Base-by-base conservation (phyloP, 768 basidiomycete species). In the Leccinum barrowsii region DNA sequence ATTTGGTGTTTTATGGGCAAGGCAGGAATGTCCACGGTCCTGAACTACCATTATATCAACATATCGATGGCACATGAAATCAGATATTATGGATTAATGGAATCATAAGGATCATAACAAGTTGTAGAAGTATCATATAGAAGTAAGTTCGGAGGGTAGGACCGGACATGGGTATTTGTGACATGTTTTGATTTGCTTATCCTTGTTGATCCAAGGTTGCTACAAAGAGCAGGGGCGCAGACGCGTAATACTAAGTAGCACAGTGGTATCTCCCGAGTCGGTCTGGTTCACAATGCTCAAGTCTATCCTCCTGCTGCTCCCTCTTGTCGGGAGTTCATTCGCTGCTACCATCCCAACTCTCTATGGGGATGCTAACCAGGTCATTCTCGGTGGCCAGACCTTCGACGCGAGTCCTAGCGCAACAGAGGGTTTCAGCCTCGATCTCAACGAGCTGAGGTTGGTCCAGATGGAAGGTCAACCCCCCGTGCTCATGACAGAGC, bases 401-500 rank as follows among this genome's bases (percentile, higher is more conserved):
- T 70, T 63, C 8, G 68, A 72, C 2, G 61, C 64, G 1, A 63
- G 58, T 47, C 56, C 68, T n/a, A 54, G 50, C 47, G 22, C 55
- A 6, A 61, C 46, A 44, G 54, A 64, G 44, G 89, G 87, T 51
- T 90, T 87, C 71, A 77, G 80, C 70, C 78, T 92, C 59, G 87
- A 94, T 75, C 77, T 95, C 55, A 78, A 81, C 58, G 88, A 82
- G 48, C 78, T 78, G 54, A 82, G 94, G 52, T 81, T 94, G 54
- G 85, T 96, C 53, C 84, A 92, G 70, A 77, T 92, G 67, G 82
- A 87, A 55, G 88, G 82, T 35, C 76, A 85, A 67, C 76, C 76
- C 11, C 87, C 91, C 4, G 81, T 87, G 53, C 89, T 85, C 87
- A 88, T 94, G 76, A 84, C 92, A 13, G 94, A 97, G 74, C 74